These are phyloP conservation scores for Vaccinium vitisidaea DNA, from an alignment of 148 eudicot species.

Conservation along the genomic window DNA sequence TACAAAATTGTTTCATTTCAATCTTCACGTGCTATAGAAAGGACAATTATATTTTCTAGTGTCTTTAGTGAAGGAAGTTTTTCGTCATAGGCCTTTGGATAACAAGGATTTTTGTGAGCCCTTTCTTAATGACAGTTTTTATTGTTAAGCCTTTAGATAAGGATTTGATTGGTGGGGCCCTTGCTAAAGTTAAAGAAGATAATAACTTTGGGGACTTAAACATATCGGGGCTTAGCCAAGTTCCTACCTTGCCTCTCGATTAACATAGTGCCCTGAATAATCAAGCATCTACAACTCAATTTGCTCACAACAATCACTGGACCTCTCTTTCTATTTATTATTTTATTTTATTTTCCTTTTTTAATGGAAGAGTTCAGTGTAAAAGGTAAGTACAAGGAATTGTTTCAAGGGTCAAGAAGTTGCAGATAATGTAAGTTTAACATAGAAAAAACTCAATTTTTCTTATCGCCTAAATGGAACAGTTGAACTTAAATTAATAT, in stretches of 20 bases:
- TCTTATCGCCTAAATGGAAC: neutral
- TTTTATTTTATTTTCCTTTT: neutral
- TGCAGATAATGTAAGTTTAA: neutral
- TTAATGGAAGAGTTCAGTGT: neutral
- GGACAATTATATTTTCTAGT: neutral
- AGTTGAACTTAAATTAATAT: neutral
- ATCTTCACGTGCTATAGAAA: neutral
- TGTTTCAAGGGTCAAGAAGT: neutral
- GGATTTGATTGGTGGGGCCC: neutral
- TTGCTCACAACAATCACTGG: neutral
- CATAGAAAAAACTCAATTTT: neutral
- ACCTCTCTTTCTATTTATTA: neutral
- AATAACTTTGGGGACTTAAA: too few species aligned
- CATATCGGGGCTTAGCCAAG: neutral
- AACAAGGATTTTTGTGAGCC: neutral
- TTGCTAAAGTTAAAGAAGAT: neutral
- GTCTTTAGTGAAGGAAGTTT: neutral
- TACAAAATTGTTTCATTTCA: neutral
- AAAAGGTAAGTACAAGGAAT: neutral
- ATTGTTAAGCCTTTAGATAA: neutral
- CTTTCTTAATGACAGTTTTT: neutral
- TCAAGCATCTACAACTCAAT: conserved; percentile 8
- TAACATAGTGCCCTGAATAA: neutral
- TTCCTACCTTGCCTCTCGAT: neutral
- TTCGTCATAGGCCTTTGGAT: neutral